These are phyloP conservation scores for Protea cynaroides DNA, from an alignment of 164 flowering plant genomes.

Conservation along the genomic window DNA sequence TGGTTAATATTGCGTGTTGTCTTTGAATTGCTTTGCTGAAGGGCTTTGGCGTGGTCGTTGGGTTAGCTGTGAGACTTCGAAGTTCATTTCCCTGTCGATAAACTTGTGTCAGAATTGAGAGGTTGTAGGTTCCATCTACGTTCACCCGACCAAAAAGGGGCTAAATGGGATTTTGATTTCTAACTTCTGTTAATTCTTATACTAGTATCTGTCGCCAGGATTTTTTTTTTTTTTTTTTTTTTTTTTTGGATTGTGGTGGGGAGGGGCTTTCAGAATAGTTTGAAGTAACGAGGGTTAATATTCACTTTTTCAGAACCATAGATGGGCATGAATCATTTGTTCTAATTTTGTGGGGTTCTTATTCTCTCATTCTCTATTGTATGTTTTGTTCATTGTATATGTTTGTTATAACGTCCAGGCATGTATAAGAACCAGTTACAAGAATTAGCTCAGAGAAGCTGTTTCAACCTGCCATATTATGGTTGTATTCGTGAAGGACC, in stretches of 20 bases:
- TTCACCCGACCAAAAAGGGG: not conserved
- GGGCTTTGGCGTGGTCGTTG: not conserved
- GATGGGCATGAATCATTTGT: too few species aligned
- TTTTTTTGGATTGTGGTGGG: too few species aligned
- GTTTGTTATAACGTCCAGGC: slow-evolving; percentile 18
- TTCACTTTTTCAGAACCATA: not conserved
- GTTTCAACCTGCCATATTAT: slow-evolving; percentile 61
- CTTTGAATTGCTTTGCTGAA: not conserved
- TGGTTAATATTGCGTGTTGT: not conserved
- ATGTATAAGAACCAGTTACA: slow-evolving; percentile 67
- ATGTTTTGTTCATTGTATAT: not conserved
- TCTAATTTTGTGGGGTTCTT: not conserved
- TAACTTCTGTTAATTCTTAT: not conserved
- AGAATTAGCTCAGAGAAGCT: slow-evolving; percentile 69
- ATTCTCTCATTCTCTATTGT: not conserved
- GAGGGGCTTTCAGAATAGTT: not conserved
- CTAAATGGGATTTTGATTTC: not conserved
- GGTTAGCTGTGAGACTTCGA: not conserved
- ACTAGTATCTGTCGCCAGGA: not conserved
- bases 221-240: not conserved
- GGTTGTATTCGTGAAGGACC: slow-evolving; percentile 64
- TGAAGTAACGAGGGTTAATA: not conserved
- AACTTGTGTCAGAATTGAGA: not conserved
- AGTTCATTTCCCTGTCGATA: too few species aligned
- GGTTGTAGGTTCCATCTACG: not conserved